Percentiles rank a stretch among this genome's conserved stretches.
phyloP scores from a whole-genome alignment of 148 eudicot genomes.

The Polygonum aviculare region DNA sequence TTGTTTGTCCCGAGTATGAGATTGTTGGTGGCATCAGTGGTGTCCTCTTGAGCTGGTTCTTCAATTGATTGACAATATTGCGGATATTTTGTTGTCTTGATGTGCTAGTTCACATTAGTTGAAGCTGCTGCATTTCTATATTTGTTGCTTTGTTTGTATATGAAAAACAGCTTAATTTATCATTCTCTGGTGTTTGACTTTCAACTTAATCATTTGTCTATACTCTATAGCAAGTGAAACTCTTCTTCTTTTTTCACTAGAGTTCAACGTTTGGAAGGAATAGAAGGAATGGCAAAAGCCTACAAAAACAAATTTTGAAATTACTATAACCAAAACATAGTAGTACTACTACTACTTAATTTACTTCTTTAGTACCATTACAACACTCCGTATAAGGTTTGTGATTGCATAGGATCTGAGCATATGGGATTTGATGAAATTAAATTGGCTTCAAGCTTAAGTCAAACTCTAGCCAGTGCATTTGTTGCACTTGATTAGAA shows the following conservation, averaged over 20 bases:
- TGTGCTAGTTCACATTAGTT: too few relatives aligned
- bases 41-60: too few relatives aligned
- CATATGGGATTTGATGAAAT: slow-evolving; percentile 5
- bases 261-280: slow-evolving; percentile 2
- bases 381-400: background rate
- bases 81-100: too few relatives aligned
- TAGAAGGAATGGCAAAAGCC: background rate
- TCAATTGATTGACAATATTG: too few relatives aligned
- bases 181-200: background rate
- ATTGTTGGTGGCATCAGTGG: too few relatives aligned
- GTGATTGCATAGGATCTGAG: slow-evolving; percentile 3
- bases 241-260: background rate
- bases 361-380: background rate
- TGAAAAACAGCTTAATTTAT: slow-evolving; percentile 1
- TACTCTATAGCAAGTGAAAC: background rate
- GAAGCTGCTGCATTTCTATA: too few relatives aligned
- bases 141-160: too few relatives aligned
- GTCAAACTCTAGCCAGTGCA: slow-evolving; percentile 1
- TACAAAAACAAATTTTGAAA: background rate
- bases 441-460: background rate
- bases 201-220: background rate
- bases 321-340: background rate
- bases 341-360: too few relatives aligned
- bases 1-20: too few relatives aligned
- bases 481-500: background rate